These are phyloP conservation scores for Apiospora hydei DNA, from an alignment of 2,329 filamentous ascomycete genomes.

Conservation along the genomic window DNA sequence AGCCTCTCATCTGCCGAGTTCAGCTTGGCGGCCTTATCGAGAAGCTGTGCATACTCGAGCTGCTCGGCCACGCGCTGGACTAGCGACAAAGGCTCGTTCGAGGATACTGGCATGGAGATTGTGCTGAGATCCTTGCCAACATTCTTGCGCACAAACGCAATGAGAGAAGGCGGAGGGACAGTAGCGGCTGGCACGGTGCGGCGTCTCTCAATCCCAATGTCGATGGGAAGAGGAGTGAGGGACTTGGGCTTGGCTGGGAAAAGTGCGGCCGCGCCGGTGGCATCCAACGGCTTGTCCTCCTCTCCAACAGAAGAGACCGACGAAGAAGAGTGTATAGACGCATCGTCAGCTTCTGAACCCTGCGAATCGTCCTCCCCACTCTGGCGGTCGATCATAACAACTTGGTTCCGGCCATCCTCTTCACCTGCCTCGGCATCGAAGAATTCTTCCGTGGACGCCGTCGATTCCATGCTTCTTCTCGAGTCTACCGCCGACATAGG, in stretches of 20 bases:
- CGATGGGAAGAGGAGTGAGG: conserved; percentile 78
- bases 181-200: conserved; percentile 75
- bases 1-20: conserved; percentile 72
- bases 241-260: conserved; percentile 81
- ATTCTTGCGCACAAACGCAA: conserved; percentile 94
- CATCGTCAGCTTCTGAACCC: conserved; percentile 63
- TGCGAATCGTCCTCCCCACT: conserved; percentile 73
- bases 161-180: conserved; percentile 85
- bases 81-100: conserved; percentile 90
- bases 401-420: conserved; percentile 61
- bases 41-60: conserved; percentile 85
- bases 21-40: conserved; percentile 76
- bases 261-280: conserved; percentile 69
- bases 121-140: conserved; percentile 97
- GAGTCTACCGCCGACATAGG: conserved; percentile 56
- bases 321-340: conserved; percentile 59
- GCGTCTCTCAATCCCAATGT: conserved; percentile 69
- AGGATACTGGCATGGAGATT: conserved; percentile 96
- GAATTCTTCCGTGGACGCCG: conserved; percentile 83
- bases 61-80: conserved; percentile 90
- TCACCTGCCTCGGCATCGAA: conserved; percentile 85
- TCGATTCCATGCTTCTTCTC: conserved; percentile 79
- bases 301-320: conserved; percentile 67
- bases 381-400: conserved; percentile 75
- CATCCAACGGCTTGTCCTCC: conserved; percentile 61